Evolutionary conservation across 352 stramenopile species (phyloP), one percentile per base, ranked within the genome.

Genomic region (Plasmopara viticola): DNA sequence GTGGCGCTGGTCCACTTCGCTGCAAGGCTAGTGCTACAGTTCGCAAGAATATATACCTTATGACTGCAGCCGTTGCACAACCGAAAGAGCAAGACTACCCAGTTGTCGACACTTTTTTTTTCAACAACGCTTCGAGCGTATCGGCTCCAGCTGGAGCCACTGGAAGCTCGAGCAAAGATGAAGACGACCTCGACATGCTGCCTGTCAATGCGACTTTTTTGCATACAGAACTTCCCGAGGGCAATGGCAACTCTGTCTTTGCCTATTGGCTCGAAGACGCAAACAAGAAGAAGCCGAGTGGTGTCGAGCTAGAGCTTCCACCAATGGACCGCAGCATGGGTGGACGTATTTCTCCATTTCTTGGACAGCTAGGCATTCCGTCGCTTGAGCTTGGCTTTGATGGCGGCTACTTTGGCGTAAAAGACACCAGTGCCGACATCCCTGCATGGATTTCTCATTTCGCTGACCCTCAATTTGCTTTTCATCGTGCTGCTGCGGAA

Each of bases 391-490:
- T 25, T 25, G 20, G 20, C 20, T 25, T 25, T 25, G 20, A 25
- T 25, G 20, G 20, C 20, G 20, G 20, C 20, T 25, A 25, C 20
- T 25, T 25, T 25, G 20, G 20, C 20, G 20, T 25, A 25, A 25
- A 25, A 25, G 20, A 25, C 3, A 25, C 77, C 9, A 62, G 58
- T 39, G 74, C 74, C 41, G 82, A 90, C 46, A 78, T 79, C 33
- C 58, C 85, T 42, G 70, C 82, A n/a, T 90, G 80, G 78, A 79
- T 90, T 46, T 90, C 74, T 28, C 76, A 76, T 40, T 90, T 86
- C 43, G 78, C 64, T 14, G 82, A 93, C 51, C 79, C 82, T 20
- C 58, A 60, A 4, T 90, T 90, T 38, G 68, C 68, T 31, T 90
- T 89, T 49, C 78, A 93, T 42, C 77, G 79, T 28, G 75, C 82